phyloP scores from a whole-genome alignment of 2,329 filamentous ascomycete species.

The Fusarium brachygibbosum region DNA sequence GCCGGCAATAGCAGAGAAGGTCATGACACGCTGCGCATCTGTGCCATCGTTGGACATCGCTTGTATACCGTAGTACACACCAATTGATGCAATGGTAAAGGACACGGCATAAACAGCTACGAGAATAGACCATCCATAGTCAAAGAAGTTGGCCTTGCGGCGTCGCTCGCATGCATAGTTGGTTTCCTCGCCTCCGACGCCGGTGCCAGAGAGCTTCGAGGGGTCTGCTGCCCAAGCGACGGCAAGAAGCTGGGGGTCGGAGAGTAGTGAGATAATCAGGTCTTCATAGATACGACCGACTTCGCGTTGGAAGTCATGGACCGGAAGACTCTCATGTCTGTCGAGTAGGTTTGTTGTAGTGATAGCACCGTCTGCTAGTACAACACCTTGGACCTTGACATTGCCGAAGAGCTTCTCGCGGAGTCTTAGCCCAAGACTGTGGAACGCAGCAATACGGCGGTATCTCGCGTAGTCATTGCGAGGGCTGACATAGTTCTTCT shows the following conservation, averaged over 20 bases:
- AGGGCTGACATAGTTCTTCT: slow-evolving; percentile 39
- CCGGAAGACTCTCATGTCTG: slow-evolving; percentile 23
- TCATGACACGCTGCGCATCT: slow-evolving; percentile 30
- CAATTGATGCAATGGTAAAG: slow-evolving; percentile 23
- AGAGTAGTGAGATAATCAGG: slow-evolving; percentile 36
- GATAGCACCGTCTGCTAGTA: slow-evolving; percentile 4
- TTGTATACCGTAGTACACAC: slow-evolving; percentile 32
- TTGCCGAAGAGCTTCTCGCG: slow-evolving; percentile 19
- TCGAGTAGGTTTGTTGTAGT: slow-evolving; percentile 31
- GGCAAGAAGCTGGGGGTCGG: slow-evolving; percentile 36
- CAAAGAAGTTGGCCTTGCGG: slow-evolving; percentile 28
- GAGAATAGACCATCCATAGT: slow-evolving; percentile 28
- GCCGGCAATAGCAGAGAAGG: slow-evolving; percentile 35
- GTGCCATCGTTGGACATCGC: slow-evolving; percentile 34
- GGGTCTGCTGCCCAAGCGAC: slow-evolving; percentile 42
- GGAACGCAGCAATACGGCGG: slow-evolving; percentile 35
- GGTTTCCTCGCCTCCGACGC: neutral
- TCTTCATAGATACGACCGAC: slow-evolving; percentile 30
- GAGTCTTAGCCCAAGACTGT: slow-evolving; percentile 26
- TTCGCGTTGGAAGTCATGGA: slow-evolving; percentile 17
- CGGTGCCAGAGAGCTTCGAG: slow-evolving; percentile 22
- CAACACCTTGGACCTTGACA: slow-evolving; percentile 3
- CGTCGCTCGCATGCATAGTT: slow-evolving; percentile 28
- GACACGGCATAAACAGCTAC: slow-evolving; percentile 25
- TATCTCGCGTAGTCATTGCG: slow-evolving; percentile 1